A percentile compares a stretch with the other conserved stretches of the same genome.
Evolutionary conservation across 2,329 filamentous ascomycete species (phyloP).

Genomic region (Teratosphaeria destructans): DNA sequence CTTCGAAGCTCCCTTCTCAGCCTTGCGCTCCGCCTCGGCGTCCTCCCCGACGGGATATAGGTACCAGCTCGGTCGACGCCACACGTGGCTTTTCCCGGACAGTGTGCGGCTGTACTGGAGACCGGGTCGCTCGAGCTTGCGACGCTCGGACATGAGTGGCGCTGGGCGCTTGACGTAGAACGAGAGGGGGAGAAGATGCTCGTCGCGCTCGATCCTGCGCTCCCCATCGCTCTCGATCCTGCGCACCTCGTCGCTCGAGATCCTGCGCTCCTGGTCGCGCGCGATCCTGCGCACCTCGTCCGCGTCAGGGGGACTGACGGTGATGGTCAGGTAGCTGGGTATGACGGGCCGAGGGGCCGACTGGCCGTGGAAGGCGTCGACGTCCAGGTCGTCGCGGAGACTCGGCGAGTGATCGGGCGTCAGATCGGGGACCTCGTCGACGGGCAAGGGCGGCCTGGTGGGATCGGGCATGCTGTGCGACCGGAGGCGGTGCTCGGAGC

Average conservation of each 20-base stretch:
- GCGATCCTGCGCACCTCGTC: constrained; percentile 10
- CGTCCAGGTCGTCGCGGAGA: constrained; percentile 20
- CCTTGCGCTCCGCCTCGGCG: constrained; percentile 15
- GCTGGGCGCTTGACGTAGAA: constrained; percentile 15
- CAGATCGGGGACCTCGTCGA: constrained; percentile 18
- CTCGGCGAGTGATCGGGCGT: constrained; percentile 24
- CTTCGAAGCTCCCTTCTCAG: constrained; percentile 7
- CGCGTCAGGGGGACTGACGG: constrained; percentile 5
- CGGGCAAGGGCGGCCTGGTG: constrained; percentile 7
- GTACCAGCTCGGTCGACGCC: constrained; percentile 20
- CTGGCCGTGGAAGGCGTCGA: constrained; percentile 9
- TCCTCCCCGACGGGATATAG: constrained; percentile 20
- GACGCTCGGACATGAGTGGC: constrained; percentile 8
- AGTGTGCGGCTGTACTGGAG: constrained; percentile 19
- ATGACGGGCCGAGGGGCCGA: constrained; percentile 5
- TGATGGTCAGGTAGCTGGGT: constrained; percentile 13
- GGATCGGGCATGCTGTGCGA: constrained; percentile 4
- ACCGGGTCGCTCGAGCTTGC: constrained; percentile 19
- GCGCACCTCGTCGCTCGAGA: constrained; percentile 8
- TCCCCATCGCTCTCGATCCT: constrained; percentile 15
- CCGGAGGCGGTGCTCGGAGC: constrained; percentile 15
- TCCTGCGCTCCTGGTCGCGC: constrained; percentile 12
- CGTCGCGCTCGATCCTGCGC: constrained; percentile 11
- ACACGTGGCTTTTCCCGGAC: constrained; percentile 22
- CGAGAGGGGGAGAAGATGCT: constrained; percentile 15